These are phyloP conservation scores for Amphicarpaea edgeworthii DNA, from an alignment of 306 rosid genomes.

Conservation along the genomic window DNA sequence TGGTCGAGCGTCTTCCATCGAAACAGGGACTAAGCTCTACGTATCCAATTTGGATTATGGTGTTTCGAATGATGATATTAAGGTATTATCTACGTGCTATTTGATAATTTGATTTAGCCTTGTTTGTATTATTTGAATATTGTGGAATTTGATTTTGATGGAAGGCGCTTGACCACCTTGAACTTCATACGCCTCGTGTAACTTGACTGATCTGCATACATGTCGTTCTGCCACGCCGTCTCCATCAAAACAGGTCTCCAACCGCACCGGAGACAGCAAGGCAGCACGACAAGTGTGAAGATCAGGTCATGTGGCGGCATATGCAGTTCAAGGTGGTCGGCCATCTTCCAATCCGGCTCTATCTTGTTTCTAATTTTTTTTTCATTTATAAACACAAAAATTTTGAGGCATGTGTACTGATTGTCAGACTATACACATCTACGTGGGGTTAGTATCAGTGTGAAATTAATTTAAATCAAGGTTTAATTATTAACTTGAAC, in stretches of 20 bases:
- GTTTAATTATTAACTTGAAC: not conserved
- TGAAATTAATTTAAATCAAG: not conserved
- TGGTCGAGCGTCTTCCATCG: conserved; percentile 83
- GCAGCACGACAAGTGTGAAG: not conserved
- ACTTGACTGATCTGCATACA: not conserved
- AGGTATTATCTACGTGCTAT: conserved; percentile 58
- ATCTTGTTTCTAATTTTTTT: not conserved
- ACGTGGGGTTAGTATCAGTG: not conserved
- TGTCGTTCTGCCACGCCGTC: not conserved
- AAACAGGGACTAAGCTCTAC: conserved; percentile 94
- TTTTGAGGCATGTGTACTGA: not conserved
- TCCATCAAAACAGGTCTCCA: not conserved
- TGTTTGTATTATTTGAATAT: not conserved
- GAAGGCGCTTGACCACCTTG: not conserved
- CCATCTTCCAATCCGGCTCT: not conserved
- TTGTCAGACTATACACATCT: not conserved
- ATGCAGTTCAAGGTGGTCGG: too few species aligned
- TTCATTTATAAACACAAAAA: not conserved
- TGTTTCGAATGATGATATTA: conserved; percentile 91
- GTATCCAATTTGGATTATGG: conserved; percentile 92
- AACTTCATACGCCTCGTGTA: not conserved
- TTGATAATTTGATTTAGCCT: not conserved
- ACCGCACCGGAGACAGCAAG: not conserved
- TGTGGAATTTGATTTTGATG: not conserved
- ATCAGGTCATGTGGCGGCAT: not conserved